These are phyloP conservation scores for Schrenkiella parvula DNA, from an alignment of 345 rosid species.

Conservation along the genomic window DNA sequence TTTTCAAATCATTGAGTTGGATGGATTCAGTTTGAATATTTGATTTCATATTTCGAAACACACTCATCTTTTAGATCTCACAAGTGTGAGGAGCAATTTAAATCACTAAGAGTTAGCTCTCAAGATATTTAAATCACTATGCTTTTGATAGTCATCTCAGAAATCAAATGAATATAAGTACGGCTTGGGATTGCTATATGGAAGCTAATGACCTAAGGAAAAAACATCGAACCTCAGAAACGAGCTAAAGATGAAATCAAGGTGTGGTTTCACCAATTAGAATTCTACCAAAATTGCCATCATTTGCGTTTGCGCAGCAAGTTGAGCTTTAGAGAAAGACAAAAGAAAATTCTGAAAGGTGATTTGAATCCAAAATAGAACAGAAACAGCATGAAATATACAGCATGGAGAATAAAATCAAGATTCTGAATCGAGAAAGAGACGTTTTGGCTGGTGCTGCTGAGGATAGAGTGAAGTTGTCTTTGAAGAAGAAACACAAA, in stretches of 20 bases:
- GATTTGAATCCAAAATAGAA: slow-evolving; percentile 55
- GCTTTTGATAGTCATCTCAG: slow-evolving; percentile 44
- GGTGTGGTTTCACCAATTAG: slow-evolving; percentile 41
- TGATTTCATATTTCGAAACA: no score
- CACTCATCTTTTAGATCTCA: no score
- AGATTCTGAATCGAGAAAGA: slow-evolving; percentile 68
- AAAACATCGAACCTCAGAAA: slow-evolving; percentile 66
- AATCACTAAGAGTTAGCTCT: no score
- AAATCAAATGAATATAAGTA: slow-evolving; percentile 65
- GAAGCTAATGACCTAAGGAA: slow-evolving; percentile 79
- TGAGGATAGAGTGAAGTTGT: slow-evolving; percentile 69
- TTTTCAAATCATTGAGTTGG: no score
- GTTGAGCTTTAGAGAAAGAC: slow-evolving; percentile 78
- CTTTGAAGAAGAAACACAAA: slow-evolving; percentile 68
- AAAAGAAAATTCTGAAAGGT: slow-evolving; percentile 60
- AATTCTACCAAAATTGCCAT: slow-evolving; percentile 17
- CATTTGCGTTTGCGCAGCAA: slow-evolving; percentile 44
- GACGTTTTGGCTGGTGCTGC: slow-evolving; percentile 72
- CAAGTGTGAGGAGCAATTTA: no score
- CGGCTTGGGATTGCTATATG: slow-evolving; percentile 64
- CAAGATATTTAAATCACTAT: no score
- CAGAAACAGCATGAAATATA: slow-evolving; percentile 67
- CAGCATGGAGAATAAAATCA: slow-evolving; percentile 65
- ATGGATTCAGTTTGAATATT: no score
- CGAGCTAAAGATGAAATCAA: slow-evolving; percentile 75